A percentile compares a stretch with the other conserved stretches of the same genome.
Conservation (phyloP, 352 stramenopile species). For the Globisporangium abappressorium region DNA sequence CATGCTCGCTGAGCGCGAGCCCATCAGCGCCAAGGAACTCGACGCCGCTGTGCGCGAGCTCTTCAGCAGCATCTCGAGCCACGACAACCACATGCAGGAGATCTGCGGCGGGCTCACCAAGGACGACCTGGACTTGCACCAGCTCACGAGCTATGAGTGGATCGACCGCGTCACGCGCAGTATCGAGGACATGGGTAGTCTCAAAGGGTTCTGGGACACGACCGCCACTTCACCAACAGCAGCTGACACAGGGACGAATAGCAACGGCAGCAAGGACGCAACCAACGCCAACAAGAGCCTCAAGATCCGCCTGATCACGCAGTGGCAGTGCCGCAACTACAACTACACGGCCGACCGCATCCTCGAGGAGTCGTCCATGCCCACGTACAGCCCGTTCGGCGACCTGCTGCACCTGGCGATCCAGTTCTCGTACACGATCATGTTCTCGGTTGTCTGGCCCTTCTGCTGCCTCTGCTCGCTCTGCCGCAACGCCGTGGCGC, state of each 20-base stretch:
- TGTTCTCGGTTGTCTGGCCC: slow-evolving; percentile 67
- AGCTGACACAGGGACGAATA: neutral
- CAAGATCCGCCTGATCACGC: slow-evolving; percentile 39
- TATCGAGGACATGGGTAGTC: slow-evolving; percentile 31
- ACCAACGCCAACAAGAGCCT: slow-evolving; percentile 9
- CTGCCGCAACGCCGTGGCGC: slow-evolving; percentile 43
- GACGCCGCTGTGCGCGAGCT: slow-evolving; percentile 34
- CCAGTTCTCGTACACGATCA: slow-evolving; percentile 68
- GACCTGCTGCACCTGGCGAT: slow-evolving; percentile 61
- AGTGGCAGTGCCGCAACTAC: slow-evolving; percentile 62
- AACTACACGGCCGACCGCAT: slow-evolving; percentile 51
- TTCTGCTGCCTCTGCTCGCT: slow-evolving; percentile 59
- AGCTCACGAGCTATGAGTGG: slow-evolving; percentile 58
- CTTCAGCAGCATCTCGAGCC: slow-evolving; percentile 38
- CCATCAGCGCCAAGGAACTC: slow-evolving; percentile 32
- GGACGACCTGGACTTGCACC: slow-evolving; percentile 44
- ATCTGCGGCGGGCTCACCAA: slow-evolving; percentile 37
- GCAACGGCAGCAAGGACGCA: neutral
- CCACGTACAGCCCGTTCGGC: slow-evolving; percentile 46
- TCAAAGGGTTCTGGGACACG: slow-evolving; percentile 33
- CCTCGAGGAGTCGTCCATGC: slow-evolving; percentile 61
- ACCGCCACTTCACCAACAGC: neutral
- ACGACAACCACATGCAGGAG: slow-evolving; percentile 50
- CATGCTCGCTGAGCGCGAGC: slow-evolving; percentile 38
- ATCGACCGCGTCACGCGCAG: slow-evolving; percentile 44